phyloP scores from a whole-genome alignment of 768 basidiomycete species.

The Mycena polygramma region DNA sequence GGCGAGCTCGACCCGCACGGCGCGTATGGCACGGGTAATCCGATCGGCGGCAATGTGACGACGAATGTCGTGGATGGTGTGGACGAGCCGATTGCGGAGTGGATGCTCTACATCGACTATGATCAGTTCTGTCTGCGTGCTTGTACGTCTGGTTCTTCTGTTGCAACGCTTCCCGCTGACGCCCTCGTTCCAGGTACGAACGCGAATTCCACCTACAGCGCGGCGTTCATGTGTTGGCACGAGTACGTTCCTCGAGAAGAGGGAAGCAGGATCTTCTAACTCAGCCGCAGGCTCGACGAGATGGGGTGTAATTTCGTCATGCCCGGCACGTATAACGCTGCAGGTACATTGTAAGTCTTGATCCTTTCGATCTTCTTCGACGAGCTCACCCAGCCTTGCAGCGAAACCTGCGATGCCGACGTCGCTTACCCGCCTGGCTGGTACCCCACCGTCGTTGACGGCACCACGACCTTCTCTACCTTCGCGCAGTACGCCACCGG shows the following conservation, averaged over 20 bases:
- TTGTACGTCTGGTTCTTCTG: constrained; percentile 44
- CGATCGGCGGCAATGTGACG: constrained; percentile 60
- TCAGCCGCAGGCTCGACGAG: constrained; percentile 46
- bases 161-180: too few species aligned
- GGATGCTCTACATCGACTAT: constrained; percentile 56
- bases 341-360: constrained; percentile 55
- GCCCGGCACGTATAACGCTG: constrained; percentile 59
- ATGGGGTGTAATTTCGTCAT: constrained; percentile 61
- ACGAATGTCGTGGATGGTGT: constrained; percentile 53
- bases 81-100: constrained; percentile 53
- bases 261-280: too few species aligned
- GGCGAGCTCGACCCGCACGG: constrained; percentile 63
- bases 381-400: constrained; percentile 20
- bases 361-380: neutral
- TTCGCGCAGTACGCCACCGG: constrained; percentile 61
- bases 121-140: constrained; percentile 54
- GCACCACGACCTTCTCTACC: constrained; percentile 54
- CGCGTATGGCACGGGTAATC: constrained; percentile 55
- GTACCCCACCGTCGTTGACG: constrained; percentile 55
- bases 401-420: constrained; percentile 59
- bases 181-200: neutral
- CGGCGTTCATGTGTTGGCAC: constrained; percentile 59
- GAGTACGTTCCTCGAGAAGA: constrained; percentile 34
- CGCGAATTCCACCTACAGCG: constrained; percentile 57
- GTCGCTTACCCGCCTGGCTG: constrained; percentile 62